Base-by-base conservation (phyloP, 305 asterid genomes). In the Rubia balearica region DNA sequence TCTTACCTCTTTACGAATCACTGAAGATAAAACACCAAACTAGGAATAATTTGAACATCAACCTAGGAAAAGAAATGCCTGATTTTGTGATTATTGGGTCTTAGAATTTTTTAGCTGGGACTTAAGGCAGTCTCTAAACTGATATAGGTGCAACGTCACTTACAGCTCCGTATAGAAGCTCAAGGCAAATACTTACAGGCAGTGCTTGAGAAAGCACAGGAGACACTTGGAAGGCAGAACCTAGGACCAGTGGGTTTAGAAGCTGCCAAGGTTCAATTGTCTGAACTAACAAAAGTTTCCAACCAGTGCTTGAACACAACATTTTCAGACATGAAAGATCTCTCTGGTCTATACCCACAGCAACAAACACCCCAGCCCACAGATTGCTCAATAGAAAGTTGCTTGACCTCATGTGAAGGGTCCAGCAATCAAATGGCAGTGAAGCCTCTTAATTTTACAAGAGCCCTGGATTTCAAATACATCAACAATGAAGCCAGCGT, bases 131-230 rank as follows among this genome's bases (percentile, higher is more conserved):
- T 64, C 60, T 66, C 66, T 71, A 64, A 73, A 77, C 78, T 69
- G 74, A 61, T 71, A 73, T 75, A 94, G 98, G 99, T 94, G 72
- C 98, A 93, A 70, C 90, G 96, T 40, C 96, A 88, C 77, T 81
- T 93, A 81, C 98, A 93, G 88, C 87, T 92, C 80, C 71, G 91
- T 51, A 87, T 92, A 81, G 96, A 92, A 87, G 96, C 98, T 43
- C 98, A 92, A 83, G 98, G 98, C 46, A 92, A 92, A 82, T 90
- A 90, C 70, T 69, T 92, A 46, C 96, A 95, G 80, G 77, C 85
- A 19, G 99, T 95, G 68, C 89, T 95, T 48, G 98, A 95, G 80
- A 90, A 88, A 74, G 97, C 99, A 71, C 97, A 95, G 62, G 98
- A 92, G 72, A 88, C 96, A 51, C 89, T 95, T 45, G 96, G 95